Base-by-base conservation (phyloP, 768 basidiomycete species). In the Lactarius sp. region DNA sequence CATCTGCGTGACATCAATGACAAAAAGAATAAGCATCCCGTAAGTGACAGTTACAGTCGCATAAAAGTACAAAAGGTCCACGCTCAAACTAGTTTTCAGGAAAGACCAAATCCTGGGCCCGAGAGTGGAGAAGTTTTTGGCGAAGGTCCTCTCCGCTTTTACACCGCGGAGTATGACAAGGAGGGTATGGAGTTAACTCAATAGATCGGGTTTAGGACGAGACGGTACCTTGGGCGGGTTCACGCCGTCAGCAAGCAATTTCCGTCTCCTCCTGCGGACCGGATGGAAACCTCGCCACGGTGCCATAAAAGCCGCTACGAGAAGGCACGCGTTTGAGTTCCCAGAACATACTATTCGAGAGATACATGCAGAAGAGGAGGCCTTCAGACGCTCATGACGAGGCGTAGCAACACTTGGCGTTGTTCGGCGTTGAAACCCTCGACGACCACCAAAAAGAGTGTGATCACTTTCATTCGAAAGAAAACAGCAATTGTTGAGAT, bases 341-440 rank as follows among this genome's bases (percentile, higher is more conserved):
- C 12, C 12, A 41, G 14, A 41, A 41, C 9, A 41, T 41, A 4
- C 2, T 0, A 22, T 10, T 20, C 2, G 34, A 55, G 3, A 22
- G 8, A 34, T 5, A 77, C 88, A 68, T 68, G 92, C 86, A 95
- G 78, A 33, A 98, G 76, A 0, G 94, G 95, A 0, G 95, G 92
- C 16, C 93, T 81, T 69, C 90, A 88, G 69, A 93, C 94, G 67
- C 91, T 93, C n/a, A 96, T 98, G 20, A 94, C 96, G 69, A 98
- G 98, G 14, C 92, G 82, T 61, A 99, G 74, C 60, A 98, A 77
- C 2, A 84, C 80, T 51, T 86, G 79, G 14, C 88, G 82, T 68
- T 42, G 42, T 18, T 42, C 42, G 5, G 42, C 14, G 16, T 42
- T 42, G 42, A 42, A 42, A 3, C 83, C 75, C 42, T 86, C 81